Evolutionary conservation across 2,329 filamentous ascomycete genomes (phyloP), one percentile per base, ranked within the genome.

Genomic region (Calonectria pauciramosa): DNA sequence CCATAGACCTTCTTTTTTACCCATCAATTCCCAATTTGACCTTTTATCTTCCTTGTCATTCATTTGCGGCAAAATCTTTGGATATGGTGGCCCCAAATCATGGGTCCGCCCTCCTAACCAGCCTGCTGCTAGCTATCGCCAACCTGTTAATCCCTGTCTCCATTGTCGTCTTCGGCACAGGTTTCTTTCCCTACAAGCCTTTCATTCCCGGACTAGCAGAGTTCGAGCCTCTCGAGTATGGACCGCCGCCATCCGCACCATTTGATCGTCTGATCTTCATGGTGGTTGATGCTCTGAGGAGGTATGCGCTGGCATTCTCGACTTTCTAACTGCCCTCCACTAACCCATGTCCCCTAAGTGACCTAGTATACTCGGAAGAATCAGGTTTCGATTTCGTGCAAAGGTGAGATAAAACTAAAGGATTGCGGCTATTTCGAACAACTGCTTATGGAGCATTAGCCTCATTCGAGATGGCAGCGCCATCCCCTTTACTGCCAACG

Each of bases 161-260:
- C 60, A 91, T 96, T 77, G 79, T 94, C 69, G 86, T 94, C 77
- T 99, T 99, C 84, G 96, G 95, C 32, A 91, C 92, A 38, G 96
- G 97, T 18, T 99, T 99, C 89, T 99, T 99, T 82, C 97, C 97
- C 10, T 98, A 99, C 86, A 99, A 99, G 83, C 96, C 97, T 3
- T 94, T 98, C 78, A 89, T 99, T 63, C 93, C 96, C 14, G 97
- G 97, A 5, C 87, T 98, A 60, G 96, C 97, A 13, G 87, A 90
- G 76, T 94, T 93, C 84, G 90, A 91, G 76, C 82, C 89, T 65
- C 83, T 90, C 34, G 86, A 88, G 60, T 89, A 90, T 86, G 92
- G 88, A 26, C 81, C 86, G 60, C 89, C 89, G 9, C 92, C 94
- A 4, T 85, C 89, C 64, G 90, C 94, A 41, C 92, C 94, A 0